A percentile compares a stretch with the other conserved stretches of the same genome.
Conservation (phyloP, 139 green algal species). For the Tetradesmus obliquus region DNA sequence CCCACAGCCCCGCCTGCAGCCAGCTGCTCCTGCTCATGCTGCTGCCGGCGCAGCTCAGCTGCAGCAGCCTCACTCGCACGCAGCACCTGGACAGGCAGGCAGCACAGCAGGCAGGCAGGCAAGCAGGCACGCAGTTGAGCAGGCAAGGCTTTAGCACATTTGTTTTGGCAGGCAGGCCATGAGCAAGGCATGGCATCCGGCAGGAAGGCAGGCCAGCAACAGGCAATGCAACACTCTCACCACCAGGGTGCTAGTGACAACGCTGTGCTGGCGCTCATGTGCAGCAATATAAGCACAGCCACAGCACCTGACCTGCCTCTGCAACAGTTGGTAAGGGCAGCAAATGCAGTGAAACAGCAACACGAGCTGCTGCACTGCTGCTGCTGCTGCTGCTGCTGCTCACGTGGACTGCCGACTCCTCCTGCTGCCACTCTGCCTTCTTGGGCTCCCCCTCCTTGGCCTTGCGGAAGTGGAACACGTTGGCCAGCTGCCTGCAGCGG, state of each 20-base stretch:
- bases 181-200: not conserved
- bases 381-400: not conserved
- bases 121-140: too few relatives aligned
- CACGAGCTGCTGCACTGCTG: not conserved
- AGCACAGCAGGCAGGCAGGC: not conserved
- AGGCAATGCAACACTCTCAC: too few relatives aligned
- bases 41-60: conserved; percentile 21
- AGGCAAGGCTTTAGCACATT: too few relatives aligned
- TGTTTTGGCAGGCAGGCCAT: too few relatives aligned
- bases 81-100: conserved; percentile 2
- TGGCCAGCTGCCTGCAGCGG: conserved; percentile 25
- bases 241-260: too few relatives aligned
- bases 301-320: too few relatives aligned
- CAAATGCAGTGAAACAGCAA: not conserved
- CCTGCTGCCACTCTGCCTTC: conserved; percentile 31
- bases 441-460: not conserved
- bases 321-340: not conserved
- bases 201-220: not conserved
- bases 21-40: conserved; percentile 41
- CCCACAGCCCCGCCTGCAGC: not conserved
- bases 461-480: conserved; percentile 45
- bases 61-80: conserved; percentile 18
- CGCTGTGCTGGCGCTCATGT: too few relatives aligned
- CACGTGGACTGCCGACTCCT: not conserved
- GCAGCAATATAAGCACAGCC: too few relatives aligned